Evolutionary conservation across 1,139 yeast species (phyloP).

Genomic region (Suhomyces maxii): DNA sequence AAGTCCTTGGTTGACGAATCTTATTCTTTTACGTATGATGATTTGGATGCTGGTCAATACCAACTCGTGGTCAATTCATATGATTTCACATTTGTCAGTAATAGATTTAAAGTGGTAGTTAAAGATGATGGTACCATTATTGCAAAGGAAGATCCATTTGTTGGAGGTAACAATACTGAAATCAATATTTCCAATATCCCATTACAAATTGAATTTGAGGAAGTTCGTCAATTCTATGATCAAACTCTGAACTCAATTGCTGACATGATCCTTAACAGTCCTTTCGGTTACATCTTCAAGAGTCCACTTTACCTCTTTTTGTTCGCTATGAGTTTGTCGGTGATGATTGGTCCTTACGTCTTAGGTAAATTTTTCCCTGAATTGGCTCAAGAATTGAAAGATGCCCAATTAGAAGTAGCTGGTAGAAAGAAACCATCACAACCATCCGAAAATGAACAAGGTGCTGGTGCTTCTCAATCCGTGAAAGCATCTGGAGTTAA

Average conservation of each 20-base stretch:
- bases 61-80: constrained; percentile 36
- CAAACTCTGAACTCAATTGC: constrained; percentile 31
- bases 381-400: constrained; percentile 35
- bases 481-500: constrained; percentile 8
- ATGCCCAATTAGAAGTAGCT: constrained; percentile 19
- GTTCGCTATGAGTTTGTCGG: constrained; percentile 29
- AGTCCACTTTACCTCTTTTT: constrained; percentile 38
- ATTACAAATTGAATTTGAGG: constrained; percentile 23
- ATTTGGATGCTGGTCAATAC: constrained; percentile 34
- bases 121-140: constrained; percentile 11
- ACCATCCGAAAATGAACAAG: not conserved
- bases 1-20: constrained; percentile 26
- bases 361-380: constrained; percentile 38
- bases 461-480: not conserved
- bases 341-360: constrained; percentile 38
- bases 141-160: constrained; percentile 23
- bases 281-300: constrained; percentile 45
- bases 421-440: not conserved
- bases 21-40: constrained; percentile 27
- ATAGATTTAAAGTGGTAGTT: constrained; percentile 31
- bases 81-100: constrained; percentile 32
- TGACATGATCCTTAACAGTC: constrained; percentile 41
- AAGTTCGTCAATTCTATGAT: constrained; percentile 37
- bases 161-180: constrained; percentile 20
- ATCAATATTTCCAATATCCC: constrained; percentile 21